Evolutionary conservation across 2,329 filamentous ascomycete species (phyloP).

Genomic region (Colletotrichum kahawae): DNA sequence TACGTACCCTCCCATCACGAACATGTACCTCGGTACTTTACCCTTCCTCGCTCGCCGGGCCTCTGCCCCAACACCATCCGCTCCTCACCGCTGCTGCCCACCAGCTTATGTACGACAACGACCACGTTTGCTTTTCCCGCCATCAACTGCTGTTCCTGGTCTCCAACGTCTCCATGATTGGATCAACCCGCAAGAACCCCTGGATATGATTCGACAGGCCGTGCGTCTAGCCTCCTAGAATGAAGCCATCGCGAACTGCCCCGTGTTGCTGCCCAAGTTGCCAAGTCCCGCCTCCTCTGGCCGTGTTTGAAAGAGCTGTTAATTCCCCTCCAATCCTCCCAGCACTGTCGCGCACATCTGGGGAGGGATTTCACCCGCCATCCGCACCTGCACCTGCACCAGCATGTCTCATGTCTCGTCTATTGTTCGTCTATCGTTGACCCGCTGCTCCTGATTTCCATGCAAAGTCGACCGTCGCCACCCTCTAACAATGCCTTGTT

Average conservation of each 20-base stretch:
- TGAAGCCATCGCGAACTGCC: not conserved
- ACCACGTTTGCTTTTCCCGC: conserved; percentile 11
- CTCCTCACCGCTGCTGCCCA: not conserved
- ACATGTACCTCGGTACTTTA: not conserved
- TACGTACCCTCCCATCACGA: not conserved
- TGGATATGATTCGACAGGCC: not conserved
- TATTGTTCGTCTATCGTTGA: not conserved
- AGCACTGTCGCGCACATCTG: not conserved
- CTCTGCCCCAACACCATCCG: not conserved
- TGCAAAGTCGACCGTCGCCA: not conserved
- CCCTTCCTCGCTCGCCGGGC: not conserved
- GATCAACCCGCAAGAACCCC: not conserved
- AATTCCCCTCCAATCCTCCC: not conserved
- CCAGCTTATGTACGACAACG: not conserved
- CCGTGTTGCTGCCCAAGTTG: not conserved
- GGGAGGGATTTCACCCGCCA: not conserved
- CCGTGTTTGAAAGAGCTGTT: not conserved
- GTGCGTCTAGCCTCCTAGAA: not conserved
- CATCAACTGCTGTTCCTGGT: conserved; percentile 10
- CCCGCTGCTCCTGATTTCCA: not conserved
- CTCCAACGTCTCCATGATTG: not conserved
- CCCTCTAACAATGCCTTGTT: not conserved
- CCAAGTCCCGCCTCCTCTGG: not conserved
- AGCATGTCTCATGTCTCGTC: not conserved
- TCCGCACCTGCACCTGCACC: not conserved